phyloP scores from a whole-genome alignment of 192 early-diverging fungal species.

The Umbelopsis ramanniana region DNA sequence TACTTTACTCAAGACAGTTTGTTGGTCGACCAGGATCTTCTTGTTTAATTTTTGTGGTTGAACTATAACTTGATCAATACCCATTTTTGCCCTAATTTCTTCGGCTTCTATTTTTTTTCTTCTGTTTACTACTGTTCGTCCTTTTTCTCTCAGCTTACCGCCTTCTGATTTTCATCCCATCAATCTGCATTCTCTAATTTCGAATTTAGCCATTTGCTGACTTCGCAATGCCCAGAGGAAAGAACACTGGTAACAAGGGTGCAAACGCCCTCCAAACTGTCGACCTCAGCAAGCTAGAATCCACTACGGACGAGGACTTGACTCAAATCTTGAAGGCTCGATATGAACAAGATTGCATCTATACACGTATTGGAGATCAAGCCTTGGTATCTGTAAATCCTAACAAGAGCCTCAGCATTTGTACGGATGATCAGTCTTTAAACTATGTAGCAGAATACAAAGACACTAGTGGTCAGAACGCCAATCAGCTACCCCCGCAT shows the following conservation, averaged over 20 bases:
- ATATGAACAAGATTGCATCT: constrained; percentile 52
- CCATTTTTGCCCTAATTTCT: constrained; percentile 3
- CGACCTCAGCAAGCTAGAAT: constrained; percentile 29
- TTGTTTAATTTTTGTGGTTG: no score
- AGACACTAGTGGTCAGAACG: constrained; percentile 50
- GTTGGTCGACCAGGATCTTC: no score
- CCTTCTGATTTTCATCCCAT: neutral
- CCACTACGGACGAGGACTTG: constrained; percentile 18
- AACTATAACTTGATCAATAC: neutral
- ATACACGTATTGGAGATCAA: constrained; percentile 62
- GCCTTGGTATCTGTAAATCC: constrained; percentile 69
- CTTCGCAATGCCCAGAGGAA: constrained; percentile 7
- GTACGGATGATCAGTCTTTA: constrained; percentile 48
- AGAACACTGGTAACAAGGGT: constrained; percentile 7
- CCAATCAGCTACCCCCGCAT: constrained; percentile 64
- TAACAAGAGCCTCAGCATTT: constrained; percentile 45
- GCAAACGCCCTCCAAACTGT: constrained; percentile 3
- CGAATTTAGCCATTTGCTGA: neutral
- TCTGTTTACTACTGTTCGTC: neutral
- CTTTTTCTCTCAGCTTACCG: neutral
- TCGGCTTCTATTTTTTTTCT: constrained; percentile 4
- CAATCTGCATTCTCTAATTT: neutral
- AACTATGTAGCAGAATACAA: constrained; percentile 73
- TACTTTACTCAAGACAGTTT: no score
- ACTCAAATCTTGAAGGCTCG: constrained; percentile 46